phyloP scores from a whole-genome alignment of 345 rosid genomes.

The Leavenworthia alabamica region DNA sequence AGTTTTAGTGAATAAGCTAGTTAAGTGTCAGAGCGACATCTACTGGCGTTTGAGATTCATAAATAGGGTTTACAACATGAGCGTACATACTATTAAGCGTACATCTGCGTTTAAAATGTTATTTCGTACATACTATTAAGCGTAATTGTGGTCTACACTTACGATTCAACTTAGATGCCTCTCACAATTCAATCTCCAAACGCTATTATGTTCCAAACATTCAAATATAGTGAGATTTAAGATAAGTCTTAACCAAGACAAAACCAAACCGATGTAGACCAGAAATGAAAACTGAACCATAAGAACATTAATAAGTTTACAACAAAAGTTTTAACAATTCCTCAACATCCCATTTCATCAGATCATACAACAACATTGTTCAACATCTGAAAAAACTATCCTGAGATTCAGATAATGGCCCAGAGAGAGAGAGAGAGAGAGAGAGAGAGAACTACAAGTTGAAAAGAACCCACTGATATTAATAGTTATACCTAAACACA shows the following conservation, averaged over 20 bases:
- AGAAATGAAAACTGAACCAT: background rate
- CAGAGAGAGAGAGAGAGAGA: background rate
- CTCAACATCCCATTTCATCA: conserved; percentile 18
- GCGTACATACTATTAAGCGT: no score
- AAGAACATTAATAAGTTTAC: conserved; percentile 16
- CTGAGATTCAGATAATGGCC: conserved; percentile 21
- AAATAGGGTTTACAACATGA: background rate
- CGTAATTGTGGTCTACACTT: background rate
- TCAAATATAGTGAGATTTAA: background rate
- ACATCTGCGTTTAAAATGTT: background rate
- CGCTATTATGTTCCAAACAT: background rate
- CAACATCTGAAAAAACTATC: conserved; percentile 19
- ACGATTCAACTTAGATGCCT: background rate
- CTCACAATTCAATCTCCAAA: background rate
- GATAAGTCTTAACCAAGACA: background rate
- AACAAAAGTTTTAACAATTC: conserved; percentile 19
- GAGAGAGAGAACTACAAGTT: conserved; percentile 12
- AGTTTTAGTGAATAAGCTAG: no score
- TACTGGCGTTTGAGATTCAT: background rate
- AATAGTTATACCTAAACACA: conserved; percentile 18
- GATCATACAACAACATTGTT: conserved; percentile 28
- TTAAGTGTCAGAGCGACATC: no score
- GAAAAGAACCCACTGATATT: background rate
- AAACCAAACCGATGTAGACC: background rate
- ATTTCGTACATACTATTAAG: background rate